Percentiles rank a stretch among this genome's conserved stretches.
Conservation (phyloP, 371 early-diverging fungal genomes). For the Mortierella sp. region DNA sequence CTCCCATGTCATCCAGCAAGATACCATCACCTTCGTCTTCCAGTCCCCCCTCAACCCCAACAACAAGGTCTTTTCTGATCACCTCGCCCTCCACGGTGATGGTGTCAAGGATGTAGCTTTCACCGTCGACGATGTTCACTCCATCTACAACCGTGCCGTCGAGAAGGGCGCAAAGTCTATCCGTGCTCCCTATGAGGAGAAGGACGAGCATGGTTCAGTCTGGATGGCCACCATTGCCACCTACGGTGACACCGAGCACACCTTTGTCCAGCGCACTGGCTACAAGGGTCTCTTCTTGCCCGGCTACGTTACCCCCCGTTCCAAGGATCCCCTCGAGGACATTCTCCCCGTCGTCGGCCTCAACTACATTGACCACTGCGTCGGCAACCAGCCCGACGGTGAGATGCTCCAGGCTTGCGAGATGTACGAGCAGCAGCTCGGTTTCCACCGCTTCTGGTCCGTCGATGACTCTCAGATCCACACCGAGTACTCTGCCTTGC, state of each 20-base stretch:
- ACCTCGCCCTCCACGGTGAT: conserved; percentile 90
- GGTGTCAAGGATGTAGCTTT: conserved; percentile 97
- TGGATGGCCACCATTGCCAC: conserved; percentile 93
- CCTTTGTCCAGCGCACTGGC: conserved; percentile 88
- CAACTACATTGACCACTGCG: conserved; percentile 91
- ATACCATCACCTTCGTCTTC: conserved; percentile 89
- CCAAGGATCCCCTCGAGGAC: conserved; percentile 77
- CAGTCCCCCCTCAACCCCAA: conserved; percentile 93
- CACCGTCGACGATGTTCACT: conserved; percentile 87
- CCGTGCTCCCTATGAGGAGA: conserved; percentile 82
- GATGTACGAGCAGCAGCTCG: conserved; percentile 87
- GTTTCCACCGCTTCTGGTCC: conserved; percentile 98
- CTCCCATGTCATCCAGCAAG: conserved; percentile 89
- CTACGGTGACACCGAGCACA: conserved; percentile 94
- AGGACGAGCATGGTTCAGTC: conserved; percentile 90
- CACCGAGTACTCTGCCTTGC: conserved; percentile 94
- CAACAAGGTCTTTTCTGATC: conserved; percentile 77
- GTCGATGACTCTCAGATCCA: conserved; percentile 97
- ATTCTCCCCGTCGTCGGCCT: conserved; percentile 79
- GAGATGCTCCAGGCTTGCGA: conserved; percentile 91
- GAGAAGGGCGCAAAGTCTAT: conserved; percentile 90
- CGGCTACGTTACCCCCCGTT: conserved; percentile 69
- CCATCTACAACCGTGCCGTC: conserved; percentile 87
- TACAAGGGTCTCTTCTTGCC: conserved; percentile 94
- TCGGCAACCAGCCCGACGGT: conserved; percentile 95